Base-by-base conservation (phyloP, 2,329 filamentous ascomycete species). In the Colletotrichum scovillei region DNA sequence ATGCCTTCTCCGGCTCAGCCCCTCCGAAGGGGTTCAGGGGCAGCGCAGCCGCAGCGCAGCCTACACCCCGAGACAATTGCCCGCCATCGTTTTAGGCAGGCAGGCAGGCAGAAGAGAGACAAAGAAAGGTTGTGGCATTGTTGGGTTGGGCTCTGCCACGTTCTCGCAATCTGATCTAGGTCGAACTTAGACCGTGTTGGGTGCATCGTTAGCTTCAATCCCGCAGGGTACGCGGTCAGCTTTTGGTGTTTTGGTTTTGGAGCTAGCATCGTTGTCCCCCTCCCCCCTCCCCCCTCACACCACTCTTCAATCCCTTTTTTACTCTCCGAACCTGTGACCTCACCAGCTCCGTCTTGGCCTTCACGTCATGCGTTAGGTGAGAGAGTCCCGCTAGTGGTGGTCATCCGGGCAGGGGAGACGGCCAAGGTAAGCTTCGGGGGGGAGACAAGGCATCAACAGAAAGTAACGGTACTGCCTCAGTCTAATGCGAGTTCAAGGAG, bases 201-300 rank as follows among this genome's bases (percentile, higher is more conserved):
- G n/a, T 30, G 49, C 32, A 53, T 22, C 19, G 22, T 53, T 65
- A 56, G 63, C 38, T 28, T 22, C 19, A 1, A 1, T 65, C 28
- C 38, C 32, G 6, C 32, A 42, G 24, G 38, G 9, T 32, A 57
- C 26, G 52, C 32, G 52, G 63, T 57, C 52, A 57, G 63, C 52
- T 65, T 57, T 57, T 57, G 52, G 63, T 32, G 28, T 52, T 16
- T 30, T 57, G 49, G 62, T 32, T 57, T 6, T 19, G 30, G 62
- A 26, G 30, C 62, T 64, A 64, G 62, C 62, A 64, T 64, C 62
- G 62, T 64, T 30, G 30, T 26, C 24, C 49, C 30, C 28, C 32
- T 22, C 62, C 32, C 24, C 49, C 24, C 16, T 16, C 11, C 49
- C 24, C 16, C 22, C 11, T 6, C 30, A 49, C 19, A 42, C 38